Percentiles rank a stretch among this genome's conserved stretches.
Evolutionary conservation across 768 basidiomycete genomes (phyloP).

Genomic region (Termitomyces sp.): DNA sequence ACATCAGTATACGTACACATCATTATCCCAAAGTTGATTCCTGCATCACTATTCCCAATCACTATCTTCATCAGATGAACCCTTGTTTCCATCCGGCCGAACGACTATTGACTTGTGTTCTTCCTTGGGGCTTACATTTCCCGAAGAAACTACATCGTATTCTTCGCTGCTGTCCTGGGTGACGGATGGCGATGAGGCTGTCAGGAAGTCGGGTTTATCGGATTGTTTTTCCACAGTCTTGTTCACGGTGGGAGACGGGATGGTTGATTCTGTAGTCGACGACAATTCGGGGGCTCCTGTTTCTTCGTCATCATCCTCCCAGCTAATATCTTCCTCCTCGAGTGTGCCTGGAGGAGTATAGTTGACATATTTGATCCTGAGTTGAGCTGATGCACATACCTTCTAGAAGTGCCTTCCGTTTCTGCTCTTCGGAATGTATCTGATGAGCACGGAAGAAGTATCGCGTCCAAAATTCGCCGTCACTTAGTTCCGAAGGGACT

Average conservation of each 20-base stretch:
- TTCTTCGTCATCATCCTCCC: slow-evolving; percentile 95
- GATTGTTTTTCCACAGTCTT: slow-evolving; percentile 4
- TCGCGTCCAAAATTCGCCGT: slow-evolving; percentile 76
- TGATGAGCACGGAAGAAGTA: slow-evolving; percentile 90
- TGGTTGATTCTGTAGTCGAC: slow-evolving; percentile 14
- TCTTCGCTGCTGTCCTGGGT: slow-evolving; percentile 59
- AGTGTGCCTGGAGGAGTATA: slow-evolving; percentile 39
- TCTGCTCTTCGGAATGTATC: slow-evolving; percentile 74
- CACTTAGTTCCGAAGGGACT: slow-evolving; percentile 69
- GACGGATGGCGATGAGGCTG: slow-evolving; percentile 8
- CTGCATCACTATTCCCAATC: slow-evolving; percentile 59
- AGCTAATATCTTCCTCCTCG: slow-evolving; percentile 87
- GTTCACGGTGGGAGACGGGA: slow-evolving; percentile 6
- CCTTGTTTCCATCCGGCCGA: slow-evolving; percentile 27
- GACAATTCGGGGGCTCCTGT: neutral
- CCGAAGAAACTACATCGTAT: slow-evolving; percentile 64
- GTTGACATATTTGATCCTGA: neutral
- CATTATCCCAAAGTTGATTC: neutral
- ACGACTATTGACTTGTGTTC: slow-evolving; percentile 22
- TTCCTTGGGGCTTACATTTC: slow-evolving; percentile 44
- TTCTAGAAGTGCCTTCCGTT: slow-evolving; percentile 73
- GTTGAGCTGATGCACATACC: slow-evolving; percentile 37
- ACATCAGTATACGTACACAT: neutral
- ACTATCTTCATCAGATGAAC: slow-evolving; percentile 42
- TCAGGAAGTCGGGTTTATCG: slow-evolving; percentile 1